Percentiles rank a stretch among this genome's conserved stretches.
Conservation (phyloP, 2,329 filamentous ascomycete species). For the Colletotrichum spinosum region DNA sequence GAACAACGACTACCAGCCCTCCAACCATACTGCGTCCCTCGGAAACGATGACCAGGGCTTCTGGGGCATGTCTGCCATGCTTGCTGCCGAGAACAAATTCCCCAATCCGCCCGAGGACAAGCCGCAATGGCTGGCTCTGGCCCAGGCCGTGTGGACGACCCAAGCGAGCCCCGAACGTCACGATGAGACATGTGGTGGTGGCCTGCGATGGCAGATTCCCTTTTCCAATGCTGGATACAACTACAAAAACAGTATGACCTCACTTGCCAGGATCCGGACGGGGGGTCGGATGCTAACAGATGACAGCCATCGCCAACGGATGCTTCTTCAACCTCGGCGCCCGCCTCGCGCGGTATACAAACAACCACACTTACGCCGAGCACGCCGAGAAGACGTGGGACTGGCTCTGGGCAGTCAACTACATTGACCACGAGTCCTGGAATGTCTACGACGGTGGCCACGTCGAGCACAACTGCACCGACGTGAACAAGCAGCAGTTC, state of each 20-base stretch:
- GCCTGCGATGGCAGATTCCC: constrained; percentile 83
- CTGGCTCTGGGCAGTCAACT: constrained; percentile 66
- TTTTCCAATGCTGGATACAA: constrained; percentile 79
- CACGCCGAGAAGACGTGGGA: constrained; percentile 73
- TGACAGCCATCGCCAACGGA: constrained; percentile 67
- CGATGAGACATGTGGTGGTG: constrained; percentile 72
- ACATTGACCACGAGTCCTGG: constrained; percentile 70
- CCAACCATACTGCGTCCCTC: constrained; percentile 67
- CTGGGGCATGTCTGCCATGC: constrained; percentile 76
- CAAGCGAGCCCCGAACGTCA: constrained; percentile 72
- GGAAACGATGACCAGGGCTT: constrained; percentile 78
- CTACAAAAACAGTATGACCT: constrained; percentile 72
- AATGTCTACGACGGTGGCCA: constrained; percentile 74
- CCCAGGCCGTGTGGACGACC: constrained; percentile 77
- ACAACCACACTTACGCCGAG: constrained; percentile 72
- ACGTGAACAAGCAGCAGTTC: constrained; percentile 72
- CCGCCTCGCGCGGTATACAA: constrained; percentile 78
- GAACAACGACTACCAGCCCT: constrained; percentile 68
- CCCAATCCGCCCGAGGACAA: constrained; percentile 66
- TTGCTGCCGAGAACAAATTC: constrained; percentile 74
- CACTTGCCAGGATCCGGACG: not conserved
- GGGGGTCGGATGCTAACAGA: constrained; percentile 5
- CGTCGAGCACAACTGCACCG: constrained; percentile 68
- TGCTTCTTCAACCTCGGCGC: constrained; percentile 75
- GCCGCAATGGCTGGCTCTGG: constrained; percentile 73